Evolutionary conservation across 2,329 filamentous ascomycete genomes (phyloP).

Genomic region (Ascochyta rabiei): DNA sequence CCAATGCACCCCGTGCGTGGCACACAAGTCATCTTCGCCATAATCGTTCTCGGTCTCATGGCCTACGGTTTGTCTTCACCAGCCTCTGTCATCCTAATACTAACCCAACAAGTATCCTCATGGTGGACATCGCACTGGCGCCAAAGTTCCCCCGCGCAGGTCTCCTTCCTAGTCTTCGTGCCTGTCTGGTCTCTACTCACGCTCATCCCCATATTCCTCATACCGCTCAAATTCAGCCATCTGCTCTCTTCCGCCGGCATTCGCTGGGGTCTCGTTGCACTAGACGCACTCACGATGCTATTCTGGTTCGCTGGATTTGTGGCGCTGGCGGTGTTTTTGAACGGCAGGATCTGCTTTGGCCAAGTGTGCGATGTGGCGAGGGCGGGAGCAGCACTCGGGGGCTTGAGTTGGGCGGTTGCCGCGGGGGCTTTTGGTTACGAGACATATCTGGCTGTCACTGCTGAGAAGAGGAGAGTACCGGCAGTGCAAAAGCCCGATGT

Average conservation of each 20-base stretch:
- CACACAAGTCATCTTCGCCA: constrained; percentile 69
- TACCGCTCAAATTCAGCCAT: constrained; percentile 63
- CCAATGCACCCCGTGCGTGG: constrained; percentile 69
- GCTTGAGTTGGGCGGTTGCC: constrained; percentile 63
- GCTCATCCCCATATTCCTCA: constrained; percentile 71
- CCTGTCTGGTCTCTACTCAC: constrained; percentile 73
- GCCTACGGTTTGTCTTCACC: constrained; percentile 66
- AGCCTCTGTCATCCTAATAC: background rate
- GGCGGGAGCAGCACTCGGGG: constrained; percentile 70
- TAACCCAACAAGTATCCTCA: constrained; percentile 59
- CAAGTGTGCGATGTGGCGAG: constrained; percentile 65
- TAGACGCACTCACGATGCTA: constrained; percentile 76
- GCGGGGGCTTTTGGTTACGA: constrained; percentile 49
- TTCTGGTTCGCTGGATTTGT: constrained; percentile 93
- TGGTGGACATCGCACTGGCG: constrained; percentile 60
- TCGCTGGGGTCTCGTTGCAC: constrained; percentile 62
- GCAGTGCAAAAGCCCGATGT: constrained; percentile 34
- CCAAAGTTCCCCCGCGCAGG: constrained; percentile 59
- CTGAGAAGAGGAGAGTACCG: constrained; percentile 17
- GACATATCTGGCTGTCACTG: constrained; percentile 42
- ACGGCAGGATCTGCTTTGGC: constrained; percentile 61
- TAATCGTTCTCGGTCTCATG: constrained; percentile 77
- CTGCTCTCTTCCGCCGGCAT: constrained; percentile 59
- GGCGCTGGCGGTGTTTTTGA: constrained; percentile 71
- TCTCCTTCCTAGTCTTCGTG: constrained; percentile 82